Evolutionary conservation across 2,329 filamentous ascomycete species (phyloP).

Genomic region (Aspergillus sp.): DNA sequence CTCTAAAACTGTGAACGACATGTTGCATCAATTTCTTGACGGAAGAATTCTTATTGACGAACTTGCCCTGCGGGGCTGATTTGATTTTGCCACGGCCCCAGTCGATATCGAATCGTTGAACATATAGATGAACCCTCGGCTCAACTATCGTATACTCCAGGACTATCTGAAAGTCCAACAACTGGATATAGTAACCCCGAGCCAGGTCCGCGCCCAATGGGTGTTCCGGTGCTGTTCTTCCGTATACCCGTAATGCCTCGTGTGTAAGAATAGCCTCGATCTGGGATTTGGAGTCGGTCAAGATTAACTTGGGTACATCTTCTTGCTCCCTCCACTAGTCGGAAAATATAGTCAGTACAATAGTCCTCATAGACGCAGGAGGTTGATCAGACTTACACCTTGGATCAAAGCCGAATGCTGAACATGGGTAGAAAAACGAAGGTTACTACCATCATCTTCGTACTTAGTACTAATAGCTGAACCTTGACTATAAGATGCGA

Average conservation of each 20-base stretch:
- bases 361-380: neutral
- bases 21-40: conserved; percentile 23
- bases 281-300: conserved; percentile 40
- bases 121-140: conserved; percentile 28
- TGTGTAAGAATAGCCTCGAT: conserved; percentile 36
- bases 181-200: conserved; percentile 32
- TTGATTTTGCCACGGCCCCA: conserved; percentile 22
- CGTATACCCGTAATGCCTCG: conserved; percentile 29
- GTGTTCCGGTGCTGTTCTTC: conserved; percentile 15
- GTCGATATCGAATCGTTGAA: conserved; percentile 30
- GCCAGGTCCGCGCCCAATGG: conserved; percentile 24
- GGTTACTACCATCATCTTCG: conserved; percentile 38
- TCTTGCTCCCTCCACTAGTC: conserved; percentile 30
- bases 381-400: conserved; percentile 26
- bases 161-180: conserved; percentile 40
- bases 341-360: neutral
- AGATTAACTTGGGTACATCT: conserved; percentile 21
- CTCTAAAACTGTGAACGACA: conserved; percentile 14
- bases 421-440: conserved; percentile 30
- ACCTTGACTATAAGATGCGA: conserved; percentile 23
- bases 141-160: conserved; percentile 29
- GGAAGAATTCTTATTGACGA: conserved; percentile 20
- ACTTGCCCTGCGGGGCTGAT: conserved; percentile 18
- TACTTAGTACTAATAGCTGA: neutral
- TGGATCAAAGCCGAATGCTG: conserved; percentile 30